Conservation (phyloP, 2,329 filamentous ascomycete species). For the Rhinocladiella mackenziei region DNA sequence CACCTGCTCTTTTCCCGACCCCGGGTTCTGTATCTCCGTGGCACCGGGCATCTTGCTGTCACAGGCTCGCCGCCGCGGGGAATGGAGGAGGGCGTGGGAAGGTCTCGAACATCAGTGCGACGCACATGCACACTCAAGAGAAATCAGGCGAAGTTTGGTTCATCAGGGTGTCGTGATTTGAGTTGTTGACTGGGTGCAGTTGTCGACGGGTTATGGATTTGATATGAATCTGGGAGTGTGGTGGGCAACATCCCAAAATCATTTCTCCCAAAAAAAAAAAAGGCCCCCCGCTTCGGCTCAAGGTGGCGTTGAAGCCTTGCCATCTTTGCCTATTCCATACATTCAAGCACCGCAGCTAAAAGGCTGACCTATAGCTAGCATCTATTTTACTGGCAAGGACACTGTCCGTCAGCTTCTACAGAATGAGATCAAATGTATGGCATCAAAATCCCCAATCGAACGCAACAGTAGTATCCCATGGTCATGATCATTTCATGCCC, state of each 20-base stretch:
- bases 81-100: not conserved
- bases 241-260: conserved; percentile 17
- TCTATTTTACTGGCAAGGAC: no score
- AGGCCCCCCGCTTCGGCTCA: conserved; percentile 3
- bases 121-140: not conserved
- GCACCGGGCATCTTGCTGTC: conserved; percentile 20
- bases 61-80: conserved; percentile 6
- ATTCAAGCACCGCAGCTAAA: no score
- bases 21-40: conserved; percentile 13
- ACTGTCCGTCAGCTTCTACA: no score
- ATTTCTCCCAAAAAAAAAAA: conserved; percentile 8
- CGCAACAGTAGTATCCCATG: no score
- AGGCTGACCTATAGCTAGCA: no score
- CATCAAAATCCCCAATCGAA: no score
- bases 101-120: conserved; percentile 9
- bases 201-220: not conserved
- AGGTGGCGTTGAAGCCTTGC: no score
- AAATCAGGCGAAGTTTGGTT: no score
- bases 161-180: no score
- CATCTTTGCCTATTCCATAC: no score
- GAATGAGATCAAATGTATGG: no score
- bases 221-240: conserved; percentile 1
- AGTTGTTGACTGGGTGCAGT: not conserved
- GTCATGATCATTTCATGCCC: conserved; percentile 2
- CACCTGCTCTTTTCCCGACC: conserved; percentile 70